These are phyloP conservation scores for Ogataea thermomethanolica DNA, from an alignment of 805 yeast species.

Conservation along the genomic window DNA sequence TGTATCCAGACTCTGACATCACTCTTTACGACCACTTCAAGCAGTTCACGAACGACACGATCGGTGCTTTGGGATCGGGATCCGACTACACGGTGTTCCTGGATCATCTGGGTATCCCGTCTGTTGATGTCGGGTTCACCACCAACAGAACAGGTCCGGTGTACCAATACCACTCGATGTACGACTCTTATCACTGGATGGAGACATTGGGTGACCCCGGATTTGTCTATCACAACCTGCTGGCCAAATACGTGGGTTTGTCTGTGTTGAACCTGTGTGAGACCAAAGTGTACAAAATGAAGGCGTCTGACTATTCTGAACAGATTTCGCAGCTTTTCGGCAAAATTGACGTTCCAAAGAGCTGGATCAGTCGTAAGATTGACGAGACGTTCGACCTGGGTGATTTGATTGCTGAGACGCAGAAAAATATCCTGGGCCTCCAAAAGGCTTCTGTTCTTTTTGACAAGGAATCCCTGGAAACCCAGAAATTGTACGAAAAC, in stretches of 20 bases:
- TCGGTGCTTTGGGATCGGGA: conserved; percentile 61
- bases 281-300: conserved; percentile 42
- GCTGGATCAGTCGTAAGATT: conserved; percentile 22
- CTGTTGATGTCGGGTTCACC: conserved; percentile 56
- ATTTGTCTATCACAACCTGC: conserved; percentile 53
- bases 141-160: conserved; percentile 47
- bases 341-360: conserved; percentile 23
- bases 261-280: conserved; percentile 48
- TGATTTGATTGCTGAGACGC: conserved; percentile 30
- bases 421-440: conserved; percentile 26
- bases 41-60: conserved; percentile 28
- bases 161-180: conserved; percentile 74
- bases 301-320: conserved; percentile 45
- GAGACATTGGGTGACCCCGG: conserved; percentile 58
- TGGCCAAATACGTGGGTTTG: conserved; percentile 52
- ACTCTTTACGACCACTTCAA: conserved; percentile 37
- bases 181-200: conserved; percentile 74
- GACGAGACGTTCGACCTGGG: conserved; percentile 5
- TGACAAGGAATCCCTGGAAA: conserved; percentile 24
- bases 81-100: conserved; percentile 63
- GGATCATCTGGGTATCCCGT: conserved; percentile 58
- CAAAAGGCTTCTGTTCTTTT: conserved; percentile 21
- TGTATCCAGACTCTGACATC: conserved; percentile 40
- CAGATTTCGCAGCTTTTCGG: conserved; percentile 50
- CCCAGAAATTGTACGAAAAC: conserved; percentile 22